These are phyloP conservation scores for Cynara cardunculus DNA, from an alignment of 129 eudicot species.

Conservation along the genomic window DNA sequence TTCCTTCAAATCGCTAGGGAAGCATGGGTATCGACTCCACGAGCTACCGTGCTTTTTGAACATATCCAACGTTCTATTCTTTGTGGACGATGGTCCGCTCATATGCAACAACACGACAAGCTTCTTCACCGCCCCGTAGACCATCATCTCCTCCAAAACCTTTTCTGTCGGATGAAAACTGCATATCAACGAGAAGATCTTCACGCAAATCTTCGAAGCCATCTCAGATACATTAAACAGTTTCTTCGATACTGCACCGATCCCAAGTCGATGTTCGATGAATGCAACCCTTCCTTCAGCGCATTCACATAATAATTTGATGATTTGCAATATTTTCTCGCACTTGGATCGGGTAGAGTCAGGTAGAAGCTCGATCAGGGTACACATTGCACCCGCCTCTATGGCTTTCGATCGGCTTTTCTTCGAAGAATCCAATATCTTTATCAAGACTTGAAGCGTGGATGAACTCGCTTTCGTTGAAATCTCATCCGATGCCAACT, in stretches of 20 bases:
- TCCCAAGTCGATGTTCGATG: conserved; percentile 58
- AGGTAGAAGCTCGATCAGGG: conserved; percentile 65
- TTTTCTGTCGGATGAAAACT: conserved; percentile 52
- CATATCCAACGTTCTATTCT: conserved; percentile 52
- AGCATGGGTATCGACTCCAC: conserved; percentile 77
- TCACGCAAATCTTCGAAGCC: conserved; percentile 57
- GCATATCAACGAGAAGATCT: conserved; percentile 56
- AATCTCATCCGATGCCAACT: conserved; percentile 65
- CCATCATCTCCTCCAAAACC: conserved; percentile 78
- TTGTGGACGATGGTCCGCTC: conserved; percentile 50
- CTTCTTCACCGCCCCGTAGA: conserved; percentile 58
- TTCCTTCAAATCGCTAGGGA: conserved; percentile 54
- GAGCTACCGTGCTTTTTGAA: conserved; percentile 53
- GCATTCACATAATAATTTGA: conserved; percentile 60
- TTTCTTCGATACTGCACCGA: conserved; percentile 53
- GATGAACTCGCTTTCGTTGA: conserved; percentile 58
- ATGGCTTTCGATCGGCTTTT: conserved; percentile 59
- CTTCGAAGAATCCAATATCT: conserved; percentile 52
- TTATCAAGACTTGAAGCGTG: conserved; percentile 50
- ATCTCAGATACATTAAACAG: conserved; percentile 45
- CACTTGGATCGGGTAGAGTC: conserved; percentile 66
- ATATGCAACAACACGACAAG: conserved; percentile 64
- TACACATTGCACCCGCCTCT: conserved; percentile 83
- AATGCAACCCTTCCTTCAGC: conserved; percentile 83
- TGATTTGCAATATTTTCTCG: conserved; percentile 49